phyloP scores from a whole-genome alignment of 345 rosid species.

The Turritis glabra region DNA sequence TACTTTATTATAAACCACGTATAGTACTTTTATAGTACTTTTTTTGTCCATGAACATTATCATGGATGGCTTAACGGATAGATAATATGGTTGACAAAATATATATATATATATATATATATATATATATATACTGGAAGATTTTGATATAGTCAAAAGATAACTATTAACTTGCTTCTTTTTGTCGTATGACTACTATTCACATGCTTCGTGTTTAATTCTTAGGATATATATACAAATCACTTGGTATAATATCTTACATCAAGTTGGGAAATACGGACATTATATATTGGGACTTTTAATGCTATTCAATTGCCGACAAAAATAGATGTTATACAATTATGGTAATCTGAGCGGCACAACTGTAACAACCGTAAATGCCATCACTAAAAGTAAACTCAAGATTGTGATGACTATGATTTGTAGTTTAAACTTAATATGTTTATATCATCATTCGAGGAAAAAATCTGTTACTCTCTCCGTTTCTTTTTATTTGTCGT shows the following conservation, averaged over 20 bases:
- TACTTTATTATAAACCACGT: background rate
- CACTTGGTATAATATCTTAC: background rate
- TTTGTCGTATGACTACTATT: constrained; percentile 16
- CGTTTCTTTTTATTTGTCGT: too few species aligned
- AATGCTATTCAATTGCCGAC: constrained; percentile 4
- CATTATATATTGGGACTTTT: background rate
- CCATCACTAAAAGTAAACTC: background rate
- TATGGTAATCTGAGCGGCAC: background rate
- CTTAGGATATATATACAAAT: background rate
- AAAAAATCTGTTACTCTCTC: too few species aligned
- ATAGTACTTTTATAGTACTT: background rate
- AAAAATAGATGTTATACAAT: background rate
- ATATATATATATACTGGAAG: background rate
- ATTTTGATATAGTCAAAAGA: constrained; percentile 22
- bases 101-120: too few species aligned
- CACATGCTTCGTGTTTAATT: constrained; percentile 6
- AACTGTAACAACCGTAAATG: background rate
- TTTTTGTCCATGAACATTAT: background rate
- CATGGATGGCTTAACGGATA: background rate
- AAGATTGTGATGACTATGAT: background rate
- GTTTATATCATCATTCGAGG: too few species aligned
- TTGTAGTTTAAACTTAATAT: too few species aligned
- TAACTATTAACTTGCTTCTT: constrained; percentile 3
- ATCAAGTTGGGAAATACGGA: background rate
- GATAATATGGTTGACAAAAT: constrained; percentile 26